Base-by-base conservation (phyloP, 2,329 filamentous ascomycete species). In the Blastomyces parvus region DNA sequence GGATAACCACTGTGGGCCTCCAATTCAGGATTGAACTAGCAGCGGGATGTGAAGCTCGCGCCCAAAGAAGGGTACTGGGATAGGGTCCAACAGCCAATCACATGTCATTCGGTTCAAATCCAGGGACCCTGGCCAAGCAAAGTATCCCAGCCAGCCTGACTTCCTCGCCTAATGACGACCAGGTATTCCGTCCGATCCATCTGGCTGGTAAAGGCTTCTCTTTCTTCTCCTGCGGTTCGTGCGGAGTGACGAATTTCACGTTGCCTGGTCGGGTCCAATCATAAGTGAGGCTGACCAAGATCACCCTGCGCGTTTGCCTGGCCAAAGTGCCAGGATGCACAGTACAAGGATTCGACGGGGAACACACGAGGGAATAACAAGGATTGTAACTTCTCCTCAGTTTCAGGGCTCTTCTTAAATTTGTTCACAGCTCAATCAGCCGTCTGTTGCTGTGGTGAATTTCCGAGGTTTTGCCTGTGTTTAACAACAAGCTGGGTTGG, bases 121-220 rank as follows among this genome's bases (percentile, higher is more conserved):
- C 25, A 36, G 22, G 33, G 36, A 58, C 36, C 52, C 17, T 57
- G 30, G 33, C 33, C 33, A 57, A 42, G n/a, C 1, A 8, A 42
- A 22, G 25, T 42, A 38, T 22, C 38, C 19, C 7, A 8, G 56
- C 44, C 38, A 59, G 25, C 6, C 36, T 27, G 38, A 42, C 40
- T 44, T 59, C 8, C 38, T 59, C 27, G 22, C 57, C 5, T n/a
- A 33, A 59, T 17, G 14, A 27, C 5, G 40, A 48, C 57, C 25
- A 36, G 56, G 27, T 50, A 50, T 48, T 59, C 57, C 40, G 40
- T 33, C 57, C 36, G 57, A 59, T 59, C 57, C 57, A 59, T 59
- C 57, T 59, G 40, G 57, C 40, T 59, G 57, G 57, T 42, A 59
- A 48, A 17, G 27, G 3, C n/a, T 22, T 40, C 25, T 19, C 27